These are phyloP conservation scores for Leccinum rimulosum DNA, from an alignment of 768 basidiomycete genomes.

Conservation along the genomic window DNA sequence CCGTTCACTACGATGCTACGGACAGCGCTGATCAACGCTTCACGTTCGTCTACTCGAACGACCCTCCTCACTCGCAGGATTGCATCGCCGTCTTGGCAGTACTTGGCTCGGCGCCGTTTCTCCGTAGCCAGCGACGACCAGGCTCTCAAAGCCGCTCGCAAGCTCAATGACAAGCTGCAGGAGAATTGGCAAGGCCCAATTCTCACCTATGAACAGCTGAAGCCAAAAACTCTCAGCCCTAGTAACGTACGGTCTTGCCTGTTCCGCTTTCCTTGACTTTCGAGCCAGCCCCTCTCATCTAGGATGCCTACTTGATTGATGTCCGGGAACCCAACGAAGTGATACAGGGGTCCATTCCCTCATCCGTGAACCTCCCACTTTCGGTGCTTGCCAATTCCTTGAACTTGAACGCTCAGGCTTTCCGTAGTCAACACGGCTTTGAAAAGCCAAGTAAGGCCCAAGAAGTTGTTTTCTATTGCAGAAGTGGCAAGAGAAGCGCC, in stretches of 20 bases:
- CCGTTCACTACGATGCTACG: conserved; percentile 24
- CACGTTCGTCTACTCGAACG: conserved; percentile 14
- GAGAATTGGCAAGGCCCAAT: conserved; percentile 76
- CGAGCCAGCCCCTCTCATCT: conserved; percentile 13
- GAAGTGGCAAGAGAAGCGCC: conserved; percentile 81
- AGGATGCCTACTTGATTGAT: conserved; percentile 78
- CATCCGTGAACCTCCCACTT: conserved; percentile 86
- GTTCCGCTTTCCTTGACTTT: neutral
- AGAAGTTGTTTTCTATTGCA: conserved; percentile 86
- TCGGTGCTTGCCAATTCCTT: conserved; percentile 71
- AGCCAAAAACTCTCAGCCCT: conserved; percentile 76
- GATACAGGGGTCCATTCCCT: conserved; percentile 88
- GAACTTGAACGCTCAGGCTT: conserved; percentile 50
- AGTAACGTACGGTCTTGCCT: conserved; percentile 43
- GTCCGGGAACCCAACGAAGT: conserved; percentile 95
- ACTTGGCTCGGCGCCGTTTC: conserved; percentile 35
- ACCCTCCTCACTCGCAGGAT: conserved; percentile 4
- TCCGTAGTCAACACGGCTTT: conserved; percentile 67
- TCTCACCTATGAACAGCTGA: conserved; percentile 77
- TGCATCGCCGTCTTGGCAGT: conserved; percentile 12
- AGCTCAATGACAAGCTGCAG: conserved; percentile 39
- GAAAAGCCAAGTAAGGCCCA: conserved; percentile 68
- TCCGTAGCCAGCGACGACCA: conserved; percentile 26
- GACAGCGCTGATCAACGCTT: conserved; percentile 11
- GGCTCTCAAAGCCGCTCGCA: conserved; percentile 30